phyloP scores from a whole-genome alignment of 768 basidiomycete species.

The Baorangia bicolor region DNA sequence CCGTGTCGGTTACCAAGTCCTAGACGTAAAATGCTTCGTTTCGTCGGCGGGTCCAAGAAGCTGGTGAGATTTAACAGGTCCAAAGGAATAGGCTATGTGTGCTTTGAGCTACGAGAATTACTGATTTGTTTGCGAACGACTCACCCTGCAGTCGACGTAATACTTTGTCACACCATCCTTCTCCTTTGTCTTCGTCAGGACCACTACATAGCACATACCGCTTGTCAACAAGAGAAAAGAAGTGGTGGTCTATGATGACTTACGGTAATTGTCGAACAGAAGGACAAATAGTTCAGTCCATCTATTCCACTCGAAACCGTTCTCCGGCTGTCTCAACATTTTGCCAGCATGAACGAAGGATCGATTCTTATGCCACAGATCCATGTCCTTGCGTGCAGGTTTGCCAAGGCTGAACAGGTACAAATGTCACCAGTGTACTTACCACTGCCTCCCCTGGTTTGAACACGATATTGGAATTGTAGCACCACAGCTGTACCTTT shows the following conservation, averaged over 20 bases:
- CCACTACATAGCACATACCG: slow-evolving; percentile 61
- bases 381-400: slow-evolving; percentile 64
- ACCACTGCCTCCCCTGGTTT: slow-evolving; percentile 74
- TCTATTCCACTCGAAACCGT: slow-evolving; percentile 82
- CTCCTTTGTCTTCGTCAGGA: slow-evolving; percentile 84
- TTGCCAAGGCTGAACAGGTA: not conserved
- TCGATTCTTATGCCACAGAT: slow-evolving; percentile 78
- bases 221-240: slow-evolving; percentile 9
- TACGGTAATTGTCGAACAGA: slow-evolving; percentile 93
- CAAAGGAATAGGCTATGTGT: slow-evolving; percentile 80
- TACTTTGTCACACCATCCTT: slow-evolving; percentile 75
- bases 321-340: slow-evolving; percentile 83
- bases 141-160: slow-evolving; percentile 75
- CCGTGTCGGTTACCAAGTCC: slow-evolving; percentile 42
- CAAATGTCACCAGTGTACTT: slow-evolving; percentile 14
- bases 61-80: slow-evolving; percentile 85
- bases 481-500: slow-evolving; percentile 89
- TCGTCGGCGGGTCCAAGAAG: slow-evolving; percentile 77
- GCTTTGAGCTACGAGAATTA: not conserved
- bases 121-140: slow-evolving; percentile 20
- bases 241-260: slow-evolving; percentile 27
- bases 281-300: slow-evolving; percentile 91
- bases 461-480: slow-evolving; percentile 75
- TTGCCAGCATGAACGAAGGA: slow-evolving; percentile 83
- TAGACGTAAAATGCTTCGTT: slow-evolving; percentile 69